These are phyloP conservation scores for Aspergillus hortae DNA, from an alignment of 2,329 filamentous ascomycete species.

Conservation along the genomic window DNA sequence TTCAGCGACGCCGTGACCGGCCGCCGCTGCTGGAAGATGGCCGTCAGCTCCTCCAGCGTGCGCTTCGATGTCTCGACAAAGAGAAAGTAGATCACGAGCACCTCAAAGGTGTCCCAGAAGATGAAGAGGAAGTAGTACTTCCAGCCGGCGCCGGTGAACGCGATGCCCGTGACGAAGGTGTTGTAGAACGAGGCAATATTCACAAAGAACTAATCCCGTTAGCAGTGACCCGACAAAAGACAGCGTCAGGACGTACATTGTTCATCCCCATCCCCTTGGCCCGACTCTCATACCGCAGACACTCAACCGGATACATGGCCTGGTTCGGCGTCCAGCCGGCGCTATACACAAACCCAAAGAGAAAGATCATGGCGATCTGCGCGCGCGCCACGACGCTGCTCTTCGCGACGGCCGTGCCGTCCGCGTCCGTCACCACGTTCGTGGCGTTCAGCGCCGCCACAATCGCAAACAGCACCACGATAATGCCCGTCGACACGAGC, in stretches of 20 bases:
- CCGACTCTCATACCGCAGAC: conserved; percentile 53
- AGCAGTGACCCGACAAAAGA: not conserved
- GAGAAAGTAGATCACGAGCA: conserved; percentile 45
- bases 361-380: conserved; percentile 54
- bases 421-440: conserved; percentile 32
- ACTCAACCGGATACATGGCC: conserved; percentile 53
- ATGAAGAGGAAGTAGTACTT: conserved; percentile 54
- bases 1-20: conserved; percentile 42
- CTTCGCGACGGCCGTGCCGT: conserved; percentile 15
- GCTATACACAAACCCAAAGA: conserved; percentile 55
- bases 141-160: conserved; percentile 51
- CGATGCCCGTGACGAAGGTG: conserved; percentile 45
- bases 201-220: conserved; percentile 34
- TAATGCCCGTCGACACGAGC: conserved; percentile 43
- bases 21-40: conserved; percentile 38
- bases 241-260: conserved; percentile 20
- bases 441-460: conserved; percentile 52
- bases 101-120: conserved; percentile 30
- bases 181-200: conserved; percentile 49
- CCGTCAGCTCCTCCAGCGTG: conserved; percentile 54
- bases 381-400: conserved; percentile 44
- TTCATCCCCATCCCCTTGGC: conserved; percentile 56
- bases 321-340: conserved; percentile 47
- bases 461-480: conserved; percentile 47
- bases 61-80: conserved; percentile 52